Evolutionary conservation across 805 yeast genomes (phyloP).

Genomic region (Candida ficus): DNA sequence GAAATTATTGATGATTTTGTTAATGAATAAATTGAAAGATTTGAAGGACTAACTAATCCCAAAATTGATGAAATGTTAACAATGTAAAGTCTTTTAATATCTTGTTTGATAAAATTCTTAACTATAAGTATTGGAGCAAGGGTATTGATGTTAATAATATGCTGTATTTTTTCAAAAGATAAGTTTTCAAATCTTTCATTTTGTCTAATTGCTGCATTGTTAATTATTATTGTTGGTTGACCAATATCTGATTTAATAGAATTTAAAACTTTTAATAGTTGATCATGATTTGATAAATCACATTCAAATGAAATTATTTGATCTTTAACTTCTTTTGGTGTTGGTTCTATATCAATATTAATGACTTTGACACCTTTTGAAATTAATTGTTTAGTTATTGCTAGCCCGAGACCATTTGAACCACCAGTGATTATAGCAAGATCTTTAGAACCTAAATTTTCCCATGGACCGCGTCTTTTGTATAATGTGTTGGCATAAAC

Average conservation of each 20-base stretch:
- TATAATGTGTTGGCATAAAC: conserved; percentile 8
- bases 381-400: conserved; percentile 20
- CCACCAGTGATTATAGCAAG: conserved; percentile 34
- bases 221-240: conserved; percentile 57
- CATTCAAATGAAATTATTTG: conserved; percentile 48
- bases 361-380: conserved; percentile 17
- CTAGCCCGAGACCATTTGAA: conserved; percentile 32
- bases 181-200: conserved; percentile 46
- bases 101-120: conserved; percentile 54
- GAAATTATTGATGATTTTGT: conserved; percentile 82
- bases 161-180: conserved; percentile 47
- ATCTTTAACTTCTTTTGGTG: conserved; percentile 6
- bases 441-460: conserved; percentile 10
- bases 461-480: conserved; percentile 21
- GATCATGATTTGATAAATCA: conserved; percentile 53
- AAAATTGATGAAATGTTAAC: conserved; percentile 76
- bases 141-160: conserved; percentile 58
- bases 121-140: conserved; percentile 61
- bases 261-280: conserved; percentile 36
- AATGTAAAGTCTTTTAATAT: conserved; percentile 56
- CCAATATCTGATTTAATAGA: conserved; percentile 43
- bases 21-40: conserved; percentile 75
- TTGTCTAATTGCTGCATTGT: conserved; percentile 76
- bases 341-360: conserved; percentile 25
- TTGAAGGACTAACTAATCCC: conserved; percentile 77